Percentiles rank a stretch among this genome's conserved stretches.
Evolutionary conservation across 2,329 filamentous ascomycete species (phyloP).

Genomic region (Penicillium sp.): DNA sequence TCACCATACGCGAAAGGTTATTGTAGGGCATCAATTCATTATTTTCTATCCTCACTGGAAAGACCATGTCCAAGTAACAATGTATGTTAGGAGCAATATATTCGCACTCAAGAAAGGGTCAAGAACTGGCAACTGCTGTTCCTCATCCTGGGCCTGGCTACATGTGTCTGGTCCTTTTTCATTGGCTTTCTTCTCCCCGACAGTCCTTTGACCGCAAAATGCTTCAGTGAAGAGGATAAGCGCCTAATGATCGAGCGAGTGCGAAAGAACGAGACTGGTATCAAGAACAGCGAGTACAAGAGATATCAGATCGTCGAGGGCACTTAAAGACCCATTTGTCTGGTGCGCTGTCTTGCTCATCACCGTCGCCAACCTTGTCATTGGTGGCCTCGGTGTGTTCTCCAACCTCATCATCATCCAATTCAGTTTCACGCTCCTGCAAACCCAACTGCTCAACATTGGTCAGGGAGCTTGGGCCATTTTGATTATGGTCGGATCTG

Average conservation of each 20-base stretch:
- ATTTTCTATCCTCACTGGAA: not conserved
- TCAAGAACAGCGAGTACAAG: slow-evolving; percentile 56
- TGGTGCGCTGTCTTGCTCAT: slow-evolving; percentile 24
- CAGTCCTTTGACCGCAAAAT: slow-evolving; percentile 66
- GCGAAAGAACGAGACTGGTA: slow-evolving; percentile 58
- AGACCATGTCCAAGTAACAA: not conserved
- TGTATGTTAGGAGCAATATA: no score
- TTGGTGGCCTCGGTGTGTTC: slow-evolving; percentile 40
- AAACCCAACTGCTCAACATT: slow-evolving; percentile 72
- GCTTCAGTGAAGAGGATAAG: slow-evolving; percentile 64
- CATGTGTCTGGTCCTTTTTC: slow-evolving; percentile 43
- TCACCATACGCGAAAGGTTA: not conserved
- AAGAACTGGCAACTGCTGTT: slow-evolving; percentile 67
- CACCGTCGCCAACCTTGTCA: slow-evolving; percentile 13
- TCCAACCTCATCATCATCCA: slow-evolving; percentile 62
- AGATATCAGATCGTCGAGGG: slow-evolving; percentile 52
- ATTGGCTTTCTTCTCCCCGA: slow-evolving; percentile 63
- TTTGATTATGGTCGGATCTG: slow-evolving; percentile 62
- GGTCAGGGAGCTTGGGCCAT: slow-evolving; percentile 73
- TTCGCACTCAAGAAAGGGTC: slow-evolving; percentile 27
- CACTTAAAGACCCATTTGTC: slow-evolving; percentile 28
- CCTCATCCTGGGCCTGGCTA: slow-evolving; percentile 59
- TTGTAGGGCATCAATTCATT: not conserved
- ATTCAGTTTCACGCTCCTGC: slow-evolving; percentile 62
- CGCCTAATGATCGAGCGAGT: slow-evolving; percentile 59